These are phyloP conservation scores for Zoysia matrella DNA, from an alignment of 202 grass and related monocot genomes.

Conservation along the genomic window DNA sequence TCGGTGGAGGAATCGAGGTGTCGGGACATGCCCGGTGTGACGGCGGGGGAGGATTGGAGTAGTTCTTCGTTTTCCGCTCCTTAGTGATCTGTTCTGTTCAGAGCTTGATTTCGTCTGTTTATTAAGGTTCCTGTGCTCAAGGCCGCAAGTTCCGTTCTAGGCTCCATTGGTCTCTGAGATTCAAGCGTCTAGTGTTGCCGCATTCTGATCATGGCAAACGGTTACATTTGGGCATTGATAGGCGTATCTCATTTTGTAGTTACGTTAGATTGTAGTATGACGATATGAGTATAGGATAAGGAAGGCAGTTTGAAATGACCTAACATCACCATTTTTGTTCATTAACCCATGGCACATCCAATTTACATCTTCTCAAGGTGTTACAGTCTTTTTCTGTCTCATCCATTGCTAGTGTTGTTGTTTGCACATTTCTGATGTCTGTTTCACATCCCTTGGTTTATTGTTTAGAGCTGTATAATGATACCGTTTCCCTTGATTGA, in stretches of 20 bases:
- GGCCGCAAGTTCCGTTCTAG: background rate
- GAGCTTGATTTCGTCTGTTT: background rate
- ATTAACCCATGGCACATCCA: background rate
- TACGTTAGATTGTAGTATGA: no score
- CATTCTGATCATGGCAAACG: background rate
- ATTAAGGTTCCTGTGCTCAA: background rate
- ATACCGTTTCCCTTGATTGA: background rate
- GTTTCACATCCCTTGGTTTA: background rate
- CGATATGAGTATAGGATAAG: no score
- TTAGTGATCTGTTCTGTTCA: background rate
- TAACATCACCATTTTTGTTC: background rate
- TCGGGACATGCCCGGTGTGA: background rate
- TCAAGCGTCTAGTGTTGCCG: background rate
- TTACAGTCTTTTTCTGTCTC: background rate
- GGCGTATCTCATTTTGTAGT: no score
- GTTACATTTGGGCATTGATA: background rate
- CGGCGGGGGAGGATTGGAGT: background rate
- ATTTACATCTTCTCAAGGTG: background rate
- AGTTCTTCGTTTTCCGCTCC: background rate
- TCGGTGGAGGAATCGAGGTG: background rate
- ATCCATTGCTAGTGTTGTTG: background rate
- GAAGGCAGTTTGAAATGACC: no score
- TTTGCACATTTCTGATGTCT: background rate
- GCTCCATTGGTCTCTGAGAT: background rate
- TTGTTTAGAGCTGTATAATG: slow-evolving; percentile 7